Conservation (phyloP, 2,329 filamentous ascomycete species). For the Aphanoascus verrucosus region DNA sequence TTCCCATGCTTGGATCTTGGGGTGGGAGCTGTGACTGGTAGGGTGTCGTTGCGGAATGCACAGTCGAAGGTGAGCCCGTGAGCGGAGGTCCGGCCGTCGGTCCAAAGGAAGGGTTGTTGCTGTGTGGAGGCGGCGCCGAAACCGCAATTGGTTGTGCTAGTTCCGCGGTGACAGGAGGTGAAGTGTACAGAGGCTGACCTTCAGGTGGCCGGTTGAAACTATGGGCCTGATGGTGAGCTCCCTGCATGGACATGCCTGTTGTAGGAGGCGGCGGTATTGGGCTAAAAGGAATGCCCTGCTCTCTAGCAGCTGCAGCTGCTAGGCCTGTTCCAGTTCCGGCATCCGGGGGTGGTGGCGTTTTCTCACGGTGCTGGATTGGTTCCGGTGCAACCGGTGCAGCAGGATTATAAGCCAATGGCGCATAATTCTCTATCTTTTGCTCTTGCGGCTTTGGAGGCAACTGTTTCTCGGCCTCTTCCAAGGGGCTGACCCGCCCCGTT, state of each 20-base stretch:
- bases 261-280: constrained; percentile 22
- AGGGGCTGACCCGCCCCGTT: constrained; percentile 16
- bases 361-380: constrained; percentile 54
- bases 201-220: neutral
- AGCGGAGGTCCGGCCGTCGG: constrained; percentile 16
- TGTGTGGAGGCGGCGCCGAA: neutral
- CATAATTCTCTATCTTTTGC: constrained; percentile 29
- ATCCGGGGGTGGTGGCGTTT: constrained; percentile 53
- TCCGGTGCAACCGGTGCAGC: constrained; percentile 56
- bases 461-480: constrained; percentile 6
- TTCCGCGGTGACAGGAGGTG: constrained; percentile 30
- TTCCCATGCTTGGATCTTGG: constrained; percentile 28
- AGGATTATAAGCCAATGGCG: constrained; percentile 54
- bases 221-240: constrained; percentile 2
- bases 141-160: constrained; percentile 20
- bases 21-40: constrained; percentile 24
- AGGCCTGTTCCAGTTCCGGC: constrained; percentile 40
- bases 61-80: constrained; percentile 14
- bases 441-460: constrained; percentile 15
- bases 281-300: constrained; percentile 26
- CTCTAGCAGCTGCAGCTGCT: constrained; percentile 32
- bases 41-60: constrained; percentile 20
- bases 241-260: constrained; percentile 19
- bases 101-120: constrained; percentile 24
- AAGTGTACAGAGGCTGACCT: constrained; percentile 22